Evolutionary conservation across 202 grass and related monocot genomes (phyloP), one percentile per base, ranked within the genome.

Genomic region (Alloteropsis angusta): DNA sequence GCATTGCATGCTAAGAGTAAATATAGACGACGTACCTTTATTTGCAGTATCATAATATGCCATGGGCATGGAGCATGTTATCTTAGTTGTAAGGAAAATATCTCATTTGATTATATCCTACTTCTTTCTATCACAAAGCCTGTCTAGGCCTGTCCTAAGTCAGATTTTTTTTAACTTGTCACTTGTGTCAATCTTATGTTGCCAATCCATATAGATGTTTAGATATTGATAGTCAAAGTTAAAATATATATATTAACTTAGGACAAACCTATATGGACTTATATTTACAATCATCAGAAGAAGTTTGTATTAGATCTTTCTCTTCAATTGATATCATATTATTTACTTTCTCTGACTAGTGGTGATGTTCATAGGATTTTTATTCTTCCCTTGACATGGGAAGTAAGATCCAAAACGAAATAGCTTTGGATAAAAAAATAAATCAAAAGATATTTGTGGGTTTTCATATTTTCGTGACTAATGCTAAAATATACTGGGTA

Each of bases 21-120:
- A 36, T 3, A n/a, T 19, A 9, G 30, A 83, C 38, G 9, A 19
- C 61, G 63, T 42, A 46, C 44, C 22, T 81, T 74, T 45, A 26
- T 14, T 43, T 32, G 32, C 42, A 45, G 21, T 16, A 26, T 62
- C 69, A 63, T 34, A 63, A 43, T 23, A 81, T 76, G 21, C 55
- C 42, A 39, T 61, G 73, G 22, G 68, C 50, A 42, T 43, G 42
- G 65, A 59, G 14, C 30, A 37, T 54, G 45, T 19, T 77, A 26
- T 78, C 65, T 58, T 41, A 74, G 67, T 76, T 42, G 42, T 49
- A 49, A 47, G 13, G n/a, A 48, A 86, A 48, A 68, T 38, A 46
- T 80, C 23, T 52, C 23, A 58, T 48, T 80, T 38, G 63, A 61
- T 15, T 35, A 19, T 18, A 63, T 57, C 35, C 21, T 62, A 58